phyloP scores from a whole-genome alignment of 495 filamentous ascomycete genomes.

The Penicillium robsamsonii region DNA sequence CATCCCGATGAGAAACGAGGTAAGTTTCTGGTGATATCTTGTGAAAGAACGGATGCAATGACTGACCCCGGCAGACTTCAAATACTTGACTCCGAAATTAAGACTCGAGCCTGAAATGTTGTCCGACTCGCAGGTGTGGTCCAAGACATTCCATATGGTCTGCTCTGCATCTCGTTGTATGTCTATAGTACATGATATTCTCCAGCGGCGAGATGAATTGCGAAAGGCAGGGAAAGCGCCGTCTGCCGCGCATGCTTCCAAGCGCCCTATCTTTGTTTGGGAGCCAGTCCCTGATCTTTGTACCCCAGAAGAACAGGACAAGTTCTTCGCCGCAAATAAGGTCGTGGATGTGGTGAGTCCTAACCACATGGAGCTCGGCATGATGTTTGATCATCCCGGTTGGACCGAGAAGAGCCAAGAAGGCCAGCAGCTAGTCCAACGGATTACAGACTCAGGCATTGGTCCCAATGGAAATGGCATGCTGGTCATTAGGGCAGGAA shows the following conservation, averaged over 20 bases:
- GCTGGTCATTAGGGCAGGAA: constrained; percentile 56
- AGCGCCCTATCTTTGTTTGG: constrained; percentile 79
- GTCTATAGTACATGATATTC: constrained; percentile 62
- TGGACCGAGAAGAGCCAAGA: constrained; percentile 49
- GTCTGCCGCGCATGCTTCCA: constrained; percentile 20
- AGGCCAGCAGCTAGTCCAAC: constrained; percentile 50
- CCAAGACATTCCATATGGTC: constrained; percentile 82
- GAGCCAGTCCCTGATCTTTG: constrained; percentile 92
- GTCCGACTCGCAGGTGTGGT: constrained; percentile 56
- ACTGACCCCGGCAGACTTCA: constrained; percentile 63
- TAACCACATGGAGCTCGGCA: constrained; percentile 80
- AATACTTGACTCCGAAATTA: constrained; percentile 82
- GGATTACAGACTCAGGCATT: constrained; percentile 56
- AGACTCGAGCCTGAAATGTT: constrained; percentile 65
- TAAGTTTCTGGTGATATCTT: constrained; percentile 22
- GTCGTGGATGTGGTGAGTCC: constrained; percentile 83
- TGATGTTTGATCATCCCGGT: constrained; percentile 66
- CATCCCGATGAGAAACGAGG: constrained; percentile 55
- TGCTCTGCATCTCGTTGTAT: constrained; percentile 79
- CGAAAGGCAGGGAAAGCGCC: constrained; percentile 26
- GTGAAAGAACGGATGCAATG: constrained; percentile 14
- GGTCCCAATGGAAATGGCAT: constrained; percentile 44
- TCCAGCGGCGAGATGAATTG: constrained; percentile 45
- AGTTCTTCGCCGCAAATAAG: constrained; percentile 66
- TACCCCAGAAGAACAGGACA: constrained; percentile 68